Percentiles rank a stretch among this genome's conserved stretches.
Conservation (phyloP, 2,329 filamentous ascomycete species). For the Diaporthe helianthi region DNA sequence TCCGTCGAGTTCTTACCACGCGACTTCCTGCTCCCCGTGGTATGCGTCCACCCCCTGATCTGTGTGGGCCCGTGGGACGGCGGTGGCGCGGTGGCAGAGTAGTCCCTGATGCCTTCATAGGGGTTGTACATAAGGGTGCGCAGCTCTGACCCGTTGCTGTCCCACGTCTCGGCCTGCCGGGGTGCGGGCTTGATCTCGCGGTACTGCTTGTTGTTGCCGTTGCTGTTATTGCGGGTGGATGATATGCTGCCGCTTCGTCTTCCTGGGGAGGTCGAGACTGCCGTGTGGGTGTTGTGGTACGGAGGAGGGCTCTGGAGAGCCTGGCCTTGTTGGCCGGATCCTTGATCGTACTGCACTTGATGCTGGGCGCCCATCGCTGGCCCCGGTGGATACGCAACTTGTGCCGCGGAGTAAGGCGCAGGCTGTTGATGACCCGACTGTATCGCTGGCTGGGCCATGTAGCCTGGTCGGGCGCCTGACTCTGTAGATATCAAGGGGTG, state of each 20-base stretch:
- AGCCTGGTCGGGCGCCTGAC: slow-evolving; percentile 26
- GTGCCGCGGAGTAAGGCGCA: slow-evolving; percentile 20
- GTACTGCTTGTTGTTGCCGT: slow-evolving; percentile 47
- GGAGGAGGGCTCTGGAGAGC: slow-evolving; percentile 32
- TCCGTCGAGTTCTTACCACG: slow-evolving; percentile 40
- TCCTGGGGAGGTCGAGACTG: slow-evolving; percentile 41
- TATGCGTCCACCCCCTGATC: slow-evolving; percentile 64
- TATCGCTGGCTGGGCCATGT: slow-evolving; percentile 31
- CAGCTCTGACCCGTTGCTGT: slow-evolving; percentile 57
- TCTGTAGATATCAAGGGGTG: slow-evolving; percentile 35
- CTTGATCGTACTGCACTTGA: slow-evolving; percentile 18
- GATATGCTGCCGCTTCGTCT: slow-evolving; percentile 43
- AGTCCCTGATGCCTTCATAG: slow-evolving; percentile 64
- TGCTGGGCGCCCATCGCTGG: slow-evolving; percentile 10
- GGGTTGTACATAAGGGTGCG: slow-evolving; percentile 65
- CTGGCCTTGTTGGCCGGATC: slow-evolving; percentile 24
- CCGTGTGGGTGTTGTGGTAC: slow-evolving; percentile 32
- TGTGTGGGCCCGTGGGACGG: slow-evolving; percentile 62
- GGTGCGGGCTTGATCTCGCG: slow-evolving; percentile 65
- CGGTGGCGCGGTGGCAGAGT: slow-evolving; percentile 60
- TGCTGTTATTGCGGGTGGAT: slow-evolving; percentile 36
- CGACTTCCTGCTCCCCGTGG: slow-evolving; percentile 47
- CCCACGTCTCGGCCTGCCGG: slow-evolving; percentile 57
- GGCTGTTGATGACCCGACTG: slow-evolving; percentile 31
- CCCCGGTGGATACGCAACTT: slow-evolving; percentile 19